These are phyloP conservation scores for Quercus cerris DNA, from an alignment of 306 rosid species.

Conservation along the genomic window DNA sequence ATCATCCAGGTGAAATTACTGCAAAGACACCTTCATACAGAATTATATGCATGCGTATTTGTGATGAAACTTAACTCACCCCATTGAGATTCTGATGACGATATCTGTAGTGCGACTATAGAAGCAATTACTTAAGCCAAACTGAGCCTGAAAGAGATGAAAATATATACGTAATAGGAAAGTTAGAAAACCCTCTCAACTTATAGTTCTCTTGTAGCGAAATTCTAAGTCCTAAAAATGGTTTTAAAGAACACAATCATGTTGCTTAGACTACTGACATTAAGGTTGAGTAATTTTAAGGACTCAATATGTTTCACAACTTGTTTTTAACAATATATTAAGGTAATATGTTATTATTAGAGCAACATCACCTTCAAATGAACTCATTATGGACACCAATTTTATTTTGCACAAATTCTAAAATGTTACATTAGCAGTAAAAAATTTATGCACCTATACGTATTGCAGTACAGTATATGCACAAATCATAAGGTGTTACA, in stretches of 20 bases:
- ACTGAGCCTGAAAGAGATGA: slow-evolving; percentile 33
- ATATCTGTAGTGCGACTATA: slow-evolving; percentile 29
- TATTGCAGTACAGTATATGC: too few species aligned
- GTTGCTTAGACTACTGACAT: background rate
- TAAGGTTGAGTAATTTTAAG: too few species aligned
- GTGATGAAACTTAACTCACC: slow-evolving; percentile 39
- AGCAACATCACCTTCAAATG: too few species aligned
- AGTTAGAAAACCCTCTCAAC: background rate
- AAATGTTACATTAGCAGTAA: too few species aligned
- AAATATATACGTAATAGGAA: background rate
- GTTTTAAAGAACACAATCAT: background rate
- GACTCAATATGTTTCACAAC: background rate
- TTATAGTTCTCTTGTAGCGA: background rate
- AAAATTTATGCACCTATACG: too few species aligned
- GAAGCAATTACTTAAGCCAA: slow-evolving; percentile 46
- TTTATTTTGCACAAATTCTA: too few species aligned
- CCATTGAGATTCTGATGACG: slow-evolving; percentile 53
- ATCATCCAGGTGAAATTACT: too few species aligned
- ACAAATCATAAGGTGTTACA: too few species aligned
- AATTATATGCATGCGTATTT: background rate
- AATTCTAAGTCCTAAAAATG: background rate
- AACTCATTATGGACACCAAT: too few species aligned
- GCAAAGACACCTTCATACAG: background rate
- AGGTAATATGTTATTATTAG: too few species aligned
- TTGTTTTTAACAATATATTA: too few species aligned